Conservation (phyloP, 306 rosid genomes). For the Inga leiocalycina region DNA sequence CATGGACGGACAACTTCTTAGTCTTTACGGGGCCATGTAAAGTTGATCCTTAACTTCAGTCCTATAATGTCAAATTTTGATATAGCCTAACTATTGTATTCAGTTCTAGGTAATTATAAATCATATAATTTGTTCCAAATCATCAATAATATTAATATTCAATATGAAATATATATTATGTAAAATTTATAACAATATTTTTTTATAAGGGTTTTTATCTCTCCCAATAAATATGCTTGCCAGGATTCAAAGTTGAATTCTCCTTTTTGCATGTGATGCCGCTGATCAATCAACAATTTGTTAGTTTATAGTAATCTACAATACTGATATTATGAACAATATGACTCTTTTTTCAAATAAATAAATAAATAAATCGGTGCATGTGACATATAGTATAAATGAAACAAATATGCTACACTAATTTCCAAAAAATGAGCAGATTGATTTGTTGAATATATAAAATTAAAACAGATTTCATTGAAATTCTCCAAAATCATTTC, state of each 20-base stretch:
- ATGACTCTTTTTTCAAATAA: not conserved
- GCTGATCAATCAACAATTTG: too few relatives aligned
- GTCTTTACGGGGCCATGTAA: not conserved
- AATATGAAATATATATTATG: too few relatives aligned
- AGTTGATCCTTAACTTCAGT: not conserved
- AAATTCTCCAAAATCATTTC: not conserved
- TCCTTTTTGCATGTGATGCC: rapidly evolving
- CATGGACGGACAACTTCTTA: not conserved
- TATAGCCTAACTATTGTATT: not conserved
- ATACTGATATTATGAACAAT: not conserved
- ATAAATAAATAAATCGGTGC: too few relatives aligned
- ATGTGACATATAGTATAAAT: not conserved
- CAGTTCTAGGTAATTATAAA: not conserved
- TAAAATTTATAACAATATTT: too few relatives aligned
- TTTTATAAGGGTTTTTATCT: too few relatives aligned
- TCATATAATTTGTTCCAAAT: not conserved
- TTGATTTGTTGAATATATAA: not conserved
- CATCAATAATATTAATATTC: not conserved
- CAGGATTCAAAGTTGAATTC: too few relatives aligned
- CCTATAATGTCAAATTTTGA: not conserved
- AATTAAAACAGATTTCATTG: not conserved
- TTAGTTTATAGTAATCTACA: too few relatives aligned
- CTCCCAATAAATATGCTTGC: too few relatives aligned
- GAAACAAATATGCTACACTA: not conserved
- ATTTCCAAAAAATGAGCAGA: not conserved